These are phyloP conservation scores for Trichoderma sp. DNA, from an alignment of 2,329 filamentous ascomycete species.

Conservation along the genomic window DNA sequence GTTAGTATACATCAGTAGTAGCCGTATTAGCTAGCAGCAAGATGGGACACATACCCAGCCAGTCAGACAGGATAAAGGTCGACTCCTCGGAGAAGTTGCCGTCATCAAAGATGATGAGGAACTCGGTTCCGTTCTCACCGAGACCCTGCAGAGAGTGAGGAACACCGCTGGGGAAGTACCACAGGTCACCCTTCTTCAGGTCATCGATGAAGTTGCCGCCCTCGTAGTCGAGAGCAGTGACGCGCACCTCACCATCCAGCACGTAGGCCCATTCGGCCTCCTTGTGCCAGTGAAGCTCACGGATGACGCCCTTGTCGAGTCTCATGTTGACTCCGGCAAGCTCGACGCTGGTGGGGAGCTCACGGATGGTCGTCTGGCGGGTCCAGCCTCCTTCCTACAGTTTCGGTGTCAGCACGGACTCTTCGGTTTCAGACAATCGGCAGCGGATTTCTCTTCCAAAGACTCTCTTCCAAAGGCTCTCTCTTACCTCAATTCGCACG, in stretches of 20 bases:
- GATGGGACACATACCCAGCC: conserved; percentile 51
- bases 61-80: conserved; percentile 71
- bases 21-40: neutral
- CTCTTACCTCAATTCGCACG: conserved; percentile 56
- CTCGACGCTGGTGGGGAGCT: conserved; percentile 63
- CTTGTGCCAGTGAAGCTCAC: conserved; percentile 79
- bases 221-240: conserved; percentile 71
- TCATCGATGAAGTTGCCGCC: conserved; percentile 77
- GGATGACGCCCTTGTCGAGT: conserved; percentile 67
- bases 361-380: conserved; percentile 65
- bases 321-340: conserved; percentile 78
- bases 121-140: conserved; percentile 56
- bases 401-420: neutral
- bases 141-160: conserved; percentile 75
- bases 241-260: conserved; percentile 65
- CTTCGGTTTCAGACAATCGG: neutral
- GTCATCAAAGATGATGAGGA: conserved; percentile 48
- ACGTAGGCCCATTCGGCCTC: conserved; percentile 78
- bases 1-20: neutral
- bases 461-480: too few relatives aligned
- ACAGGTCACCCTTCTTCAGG: conserved; percentile 70
- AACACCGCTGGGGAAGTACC: conserved; percentile 77
- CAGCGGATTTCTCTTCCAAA: neutral
- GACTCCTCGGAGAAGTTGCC: conserved; percentile 57
- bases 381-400: conserved; percentile 71